Evolutionary conservation across 2,329 filamentous ascomycete species (phyloP), one percentile per base, ranked within the genome.

Genomic region (Lecanoromycetidae sp.): DNA sequence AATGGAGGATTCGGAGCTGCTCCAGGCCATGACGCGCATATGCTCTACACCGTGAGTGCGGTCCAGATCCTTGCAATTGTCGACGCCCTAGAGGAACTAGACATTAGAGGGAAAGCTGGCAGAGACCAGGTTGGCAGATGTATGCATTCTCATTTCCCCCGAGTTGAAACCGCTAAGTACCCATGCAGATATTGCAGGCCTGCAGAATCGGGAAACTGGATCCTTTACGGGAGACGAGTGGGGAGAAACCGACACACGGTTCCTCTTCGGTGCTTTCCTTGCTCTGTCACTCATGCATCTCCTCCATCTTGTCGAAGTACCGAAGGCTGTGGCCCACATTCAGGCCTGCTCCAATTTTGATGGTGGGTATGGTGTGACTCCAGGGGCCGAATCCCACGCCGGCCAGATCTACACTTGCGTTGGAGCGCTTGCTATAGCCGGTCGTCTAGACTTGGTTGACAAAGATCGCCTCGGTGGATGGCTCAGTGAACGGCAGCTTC

Each of bases 351-450:
- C 81, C 57, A 98, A 98, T 63, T 86, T 94, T 55, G 91, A 98
- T 62, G 91, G 91, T 32, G 91, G 86, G 15, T 98, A 93, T 63
- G 91, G 91, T 13, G 82, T 88, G 34, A 79, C 77, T 34, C 91
- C 91, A 1, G 88, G 88, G 7, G 87, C 87, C 15, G 91, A 98
- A 66, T 93, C 88, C 22, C 91, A 98, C 64, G 81, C 90, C 0
- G 91, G 88, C 12, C 91, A 98, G 66, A 87, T 96, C 37, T 95
- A 94, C 63, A 94, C 90, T 5, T 98, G 91, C 61, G 74, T 96
- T 17, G 88, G 80, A 10, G 87, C 90, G 17, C 71, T 98, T 48
- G 76, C 83, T 35, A 94, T 98, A 56, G 87, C 84, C 33, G 80
- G 79, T 19, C 77, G 84, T 38, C 73, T 94, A 38, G 87, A 95